Percentiles rank a stretch among this genome's conserved stretches.
These are phyloP conservation scores for Hyphopichia wangnamkhiaoensis DNA, from an alignment of 1,139 yeast genomes.

Conservation along the genomic window DNA sequence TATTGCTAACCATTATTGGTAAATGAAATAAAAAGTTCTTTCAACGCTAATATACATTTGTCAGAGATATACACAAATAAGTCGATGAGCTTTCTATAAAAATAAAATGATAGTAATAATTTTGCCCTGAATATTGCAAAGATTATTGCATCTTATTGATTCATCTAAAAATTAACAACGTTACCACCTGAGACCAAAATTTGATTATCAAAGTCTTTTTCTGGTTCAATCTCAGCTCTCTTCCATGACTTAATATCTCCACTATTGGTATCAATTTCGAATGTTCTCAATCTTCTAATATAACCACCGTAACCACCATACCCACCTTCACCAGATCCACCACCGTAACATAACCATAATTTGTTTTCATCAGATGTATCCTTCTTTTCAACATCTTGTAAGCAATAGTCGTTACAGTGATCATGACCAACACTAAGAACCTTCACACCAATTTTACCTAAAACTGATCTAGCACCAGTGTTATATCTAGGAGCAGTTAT, in stretches of 20 bases:
- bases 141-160: background rate
- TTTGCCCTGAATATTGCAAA: background rate
- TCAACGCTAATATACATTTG: no score
- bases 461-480: conserved; percentile 59
- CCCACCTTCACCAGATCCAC: conserved; percentile 93
- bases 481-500: conserved; percentile 77
- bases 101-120: background rate
- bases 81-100: background rate
- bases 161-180: conserved; percentile 20
- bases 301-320: conserved; percentile 91
- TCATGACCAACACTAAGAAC: conserved; percentile 44
- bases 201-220: conserved; percentile 55
- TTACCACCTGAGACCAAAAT: conserved; percentile 53
- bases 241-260: conserved; percentile 74
- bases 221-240: conserved; percentile 57
- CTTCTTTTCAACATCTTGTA: conserved; percentile 42
- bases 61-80: no score
- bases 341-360: conserved; percentile 91
- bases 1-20: background rate
- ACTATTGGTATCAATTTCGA: conserved; percentile 57
- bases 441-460: conserved; percentile 41
- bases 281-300: conserved; percentile 70
- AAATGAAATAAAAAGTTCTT: no score
- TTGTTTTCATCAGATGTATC: conserved; percentile 27
- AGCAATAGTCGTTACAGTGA: conserved; percentile 89